These are phyloP conservation scores for Chlorella sorokiniana DNA, from an alignment of 139 green algal species.

Conservation along the genomic window DNA sequence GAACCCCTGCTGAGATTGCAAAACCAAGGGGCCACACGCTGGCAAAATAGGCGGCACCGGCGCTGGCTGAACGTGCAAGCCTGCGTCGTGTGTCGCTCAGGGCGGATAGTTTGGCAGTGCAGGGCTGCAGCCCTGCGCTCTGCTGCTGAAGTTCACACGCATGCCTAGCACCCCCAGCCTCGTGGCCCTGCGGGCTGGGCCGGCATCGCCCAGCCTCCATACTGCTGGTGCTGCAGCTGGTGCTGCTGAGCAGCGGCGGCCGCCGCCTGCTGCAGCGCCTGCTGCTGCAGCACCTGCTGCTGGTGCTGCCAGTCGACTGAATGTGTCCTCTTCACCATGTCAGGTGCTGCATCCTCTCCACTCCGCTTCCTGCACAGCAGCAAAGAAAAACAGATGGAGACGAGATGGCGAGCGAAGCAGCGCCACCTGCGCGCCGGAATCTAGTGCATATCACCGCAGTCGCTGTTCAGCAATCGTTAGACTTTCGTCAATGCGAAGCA, in stretches of 20 bases:
- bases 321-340: not conserved
- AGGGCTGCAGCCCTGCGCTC: too few species aligned
- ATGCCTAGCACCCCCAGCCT: slow-evolving; percentile 1
- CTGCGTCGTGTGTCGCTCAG: too few species aligned
- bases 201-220: not conserved
- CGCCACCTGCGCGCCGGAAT: not conserved
- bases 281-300: not conserved
- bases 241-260: not conserved
- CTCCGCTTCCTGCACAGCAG: slow-evolving; percentile 21
- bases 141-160: not conserved
- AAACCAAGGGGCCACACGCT: too few species aligned
- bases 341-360: not conserved
- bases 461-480: too few species aligned
- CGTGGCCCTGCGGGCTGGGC: not conserved
- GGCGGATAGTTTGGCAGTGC: too few species aligned
- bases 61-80: too few species aligned
- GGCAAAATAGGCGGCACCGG: too few species aligned
- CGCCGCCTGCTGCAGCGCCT: not conserved
- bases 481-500: not conserved
- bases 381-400: not conserved
- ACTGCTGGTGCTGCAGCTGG: not conserved
- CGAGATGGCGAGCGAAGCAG: not conserved
- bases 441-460: not conserved
- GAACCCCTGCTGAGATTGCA: too few species aligned
- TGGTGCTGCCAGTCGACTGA: not conserved